A percentile compares a stretch with the other conserved stretches of the same genome.
Evolutionary conservation across 257 asterid species (phyloP).

Genomic region (Solanum chaucha): DNA sequence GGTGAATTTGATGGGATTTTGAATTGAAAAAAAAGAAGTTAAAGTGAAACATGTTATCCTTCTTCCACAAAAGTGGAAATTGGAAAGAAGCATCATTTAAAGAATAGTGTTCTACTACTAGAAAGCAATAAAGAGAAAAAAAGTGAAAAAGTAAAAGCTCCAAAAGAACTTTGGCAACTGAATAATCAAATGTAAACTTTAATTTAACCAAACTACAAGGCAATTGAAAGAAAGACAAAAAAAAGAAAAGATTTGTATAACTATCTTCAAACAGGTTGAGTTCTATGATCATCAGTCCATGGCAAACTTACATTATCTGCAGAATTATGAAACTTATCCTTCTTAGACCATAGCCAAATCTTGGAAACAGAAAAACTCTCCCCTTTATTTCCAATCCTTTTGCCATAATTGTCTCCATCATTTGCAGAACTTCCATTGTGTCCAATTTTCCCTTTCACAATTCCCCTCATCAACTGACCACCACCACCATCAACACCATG

Average conservation of each 20-base stretch:
- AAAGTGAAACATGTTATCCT: slow-evolving; percentile 14
- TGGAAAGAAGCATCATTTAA: slow-evolving; percentile 34
- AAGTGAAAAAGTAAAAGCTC: slow-evolving; percentile 15
- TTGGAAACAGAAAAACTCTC: slow-evolving; percentile 98
- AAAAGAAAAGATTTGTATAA: not conserved
- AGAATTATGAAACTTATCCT: slow-evolving; percentile 47
- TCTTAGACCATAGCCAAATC: slow-evolving; percentile 94
- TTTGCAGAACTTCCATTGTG: slow-evolving; percentile 37
- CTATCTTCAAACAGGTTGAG: slow-evolving; percentile 3
- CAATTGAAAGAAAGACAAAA: not conserved
- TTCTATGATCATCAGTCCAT: slow-evolving; percentile 17
- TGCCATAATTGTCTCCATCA: slow-evolving; percentile 45
- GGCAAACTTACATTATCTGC: slow-evolving; percentile 29
- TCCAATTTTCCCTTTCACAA: slow-evolving; percentile 27
- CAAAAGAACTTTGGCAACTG: slow-evolving; percentile 6
- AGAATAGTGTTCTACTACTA: slow-evolving; percentile 16
- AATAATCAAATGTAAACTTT: not conserved
- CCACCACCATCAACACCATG: slow-evolving; percentile 10
- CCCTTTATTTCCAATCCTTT: slow-evolving; percentile 69
- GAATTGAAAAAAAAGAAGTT: slow-evolving; percentile 19
- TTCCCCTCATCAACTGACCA: slow-evolving; percentile 11
- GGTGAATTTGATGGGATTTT: slow-evolving; percentile 14
- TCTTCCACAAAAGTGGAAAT: slow-evolving; percentile 24
- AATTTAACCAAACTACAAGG: not conserved
- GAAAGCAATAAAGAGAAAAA: slow-evolving; percentile 18